Conservation (phyloP, 768 basidiomycete genomes). For the Mrakia blollopis region DNA sequence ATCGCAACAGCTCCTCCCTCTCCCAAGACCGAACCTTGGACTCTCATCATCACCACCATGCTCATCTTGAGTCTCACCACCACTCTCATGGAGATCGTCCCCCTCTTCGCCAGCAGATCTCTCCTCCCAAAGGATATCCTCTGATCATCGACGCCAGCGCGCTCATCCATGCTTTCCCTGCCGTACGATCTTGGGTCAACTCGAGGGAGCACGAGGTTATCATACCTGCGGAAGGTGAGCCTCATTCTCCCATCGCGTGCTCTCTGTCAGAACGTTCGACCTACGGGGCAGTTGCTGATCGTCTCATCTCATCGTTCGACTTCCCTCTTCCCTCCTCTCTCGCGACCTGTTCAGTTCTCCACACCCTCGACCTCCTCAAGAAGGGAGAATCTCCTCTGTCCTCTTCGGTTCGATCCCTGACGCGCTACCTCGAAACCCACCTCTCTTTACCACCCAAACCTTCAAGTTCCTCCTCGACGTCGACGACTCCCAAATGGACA, state of each 20-base stretch:
- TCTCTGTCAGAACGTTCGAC: neutral
- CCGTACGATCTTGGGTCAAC: constrained; percentile 2
- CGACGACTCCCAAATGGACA: constrained; percentile 2
- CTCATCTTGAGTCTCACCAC: neutral
- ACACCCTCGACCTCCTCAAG: constrained; percentile 87
- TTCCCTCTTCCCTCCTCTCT: neutral
- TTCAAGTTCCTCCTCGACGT: neutral
- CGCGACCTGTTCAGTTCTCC: constrained; percentile 59
- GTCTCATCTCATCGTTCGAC: neutral
- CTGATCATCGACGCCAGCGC: constrained; percentile 8
- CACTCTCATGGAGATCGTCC: neutral
- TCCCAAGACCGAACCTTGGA: too few relatives aligned
- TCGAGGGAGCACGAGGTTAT: constrained; percentile 54
- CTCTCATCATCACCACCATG: neutral
- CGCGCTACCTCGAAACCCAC: constrained; percentile 80
- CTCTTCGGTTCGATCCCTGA: constrained; percentile 76
- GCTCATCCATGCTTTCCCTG: constrained; percentile 11
- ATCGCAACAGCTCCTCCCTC: neutral
- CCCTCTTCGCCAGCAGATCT: neutral
- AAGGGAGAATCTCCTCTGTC: constrained; percentile 76
- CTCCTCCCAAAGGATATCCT: neutral
- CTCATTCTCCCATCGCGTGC: neutral
- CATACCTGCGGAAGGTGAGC: constrained; percentile 80
- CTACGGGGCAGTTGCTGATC: neutral
- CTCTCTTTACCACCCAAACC: constrained; percentile 45